Evolutionary conservation across 2,329 filamentous ascomycete genomes (phyloP), one percentile per base, ranked within the genome.

Genomic region (Zopfia rhizophila): DNA sequence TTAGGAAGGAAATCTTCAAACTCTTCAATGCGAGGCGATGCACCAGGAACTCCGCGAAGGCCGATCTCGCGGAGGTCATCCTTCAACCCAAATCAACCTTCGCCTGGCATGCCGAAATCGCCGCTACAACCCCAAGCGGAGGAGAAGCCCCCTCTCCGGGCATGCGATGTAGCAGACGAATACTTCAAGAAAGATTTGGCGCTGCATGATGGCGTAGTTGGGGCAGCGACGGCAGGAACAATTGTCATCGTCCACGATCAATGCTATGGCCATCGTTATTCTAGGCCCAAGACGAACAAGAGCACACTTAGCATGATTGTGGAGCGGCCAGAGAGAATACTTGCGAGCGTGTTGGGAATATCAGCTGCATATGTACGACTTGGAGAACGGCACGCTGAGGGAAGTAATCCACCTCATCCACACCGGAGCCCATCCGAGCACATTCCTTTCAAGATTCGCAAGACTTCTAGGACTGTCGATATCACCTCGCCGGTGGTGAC

Each of bases 191-290:
- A 80, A 50, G 90, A 96, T 66, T 71, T 95, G 22, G 60, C 82
- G 12, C 71, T 79, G 5, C 86, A 90, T 60, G 81, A 86, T 45
- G 73, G 75, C 22, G 31, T 59, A 19, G 64, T 56, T 4, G 69
- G 66, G 2, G 49, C 62, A n/a, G 63, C 61, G 7, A 59, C 61
- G 8, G 69, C 80, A 3, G 78, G 91, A 49, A 91, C 91, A 0
- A 74, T 95, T 4, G 91, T 97, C 33, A 82, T 99, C 21, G 76
- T 99, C 2, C 91, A 97, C 62, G 94, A 99, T 74, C 87, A 89
- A 40, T 96, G 93, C 72, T 99, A 97, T 68, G 92, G 93, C 17
- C 94, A 99, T 74, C 87, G 91, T 16, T 99, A 86, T 71, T 90
- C 92, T 8, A 83, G 94, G 31, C 91, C 91, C 3, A 87, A 89